These are phyloP conservation scores for Alternaria triticimaculans DNA, from an alignment of 2,329 filamentous ascomycete genomes.

Conservation along the genomic window DNA sequence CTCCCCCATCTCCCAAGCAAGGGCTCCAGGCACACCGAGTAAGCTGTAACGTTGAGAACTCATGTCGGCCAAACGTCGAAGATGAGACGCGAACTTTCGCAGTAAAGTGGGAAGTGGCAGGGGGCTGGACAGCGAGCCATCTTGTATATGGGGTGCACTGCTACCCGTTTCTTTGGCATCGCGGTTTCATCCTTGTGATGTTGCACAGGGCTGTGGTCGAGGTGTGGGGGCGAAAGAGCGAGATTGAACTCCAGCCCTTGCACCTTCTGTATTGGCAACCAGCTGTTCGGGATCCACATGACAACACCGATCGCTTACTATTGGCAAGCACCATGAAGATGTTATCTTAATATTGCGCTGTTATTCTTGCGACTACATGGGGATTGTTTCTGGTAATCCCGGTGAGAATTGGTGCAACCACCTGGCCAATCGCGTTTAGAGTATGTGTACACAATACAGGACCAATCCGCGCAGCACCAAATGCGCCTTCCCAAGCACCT, in stretches of 20 bases:
- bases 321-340: neutral
- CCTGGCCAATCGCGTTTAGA: neutral
- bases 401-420: neutral
- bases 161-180: neutral
- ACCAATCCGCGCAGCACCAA: neutral
- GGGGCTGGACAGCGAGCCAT: neutral
- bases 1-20: neutral
- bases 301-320: neutral
- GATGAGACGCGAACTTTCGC: neutral
- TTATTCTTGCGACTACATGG: neutral
- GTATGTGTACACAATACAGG: neutral
- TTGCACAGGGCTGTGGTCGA: neutral
- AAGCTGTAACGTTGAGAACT: neutral
- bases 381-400: neutral
- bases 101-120: neutral
- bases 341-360: neutral
- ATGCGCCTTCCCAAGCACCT: neutral
- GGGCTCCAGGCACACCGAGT: neutral
- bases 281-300: neutral
- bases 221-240: neutral
- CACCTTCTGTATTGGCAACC: neutral
- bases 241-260: neutral
- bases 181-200: neutral
- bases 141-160: neutral
- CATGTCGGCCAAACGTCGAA: neutral